Conservation (phyloP, 2,329 filamentous ascomycete species). For the Fusarium azukiicola region DNA sequence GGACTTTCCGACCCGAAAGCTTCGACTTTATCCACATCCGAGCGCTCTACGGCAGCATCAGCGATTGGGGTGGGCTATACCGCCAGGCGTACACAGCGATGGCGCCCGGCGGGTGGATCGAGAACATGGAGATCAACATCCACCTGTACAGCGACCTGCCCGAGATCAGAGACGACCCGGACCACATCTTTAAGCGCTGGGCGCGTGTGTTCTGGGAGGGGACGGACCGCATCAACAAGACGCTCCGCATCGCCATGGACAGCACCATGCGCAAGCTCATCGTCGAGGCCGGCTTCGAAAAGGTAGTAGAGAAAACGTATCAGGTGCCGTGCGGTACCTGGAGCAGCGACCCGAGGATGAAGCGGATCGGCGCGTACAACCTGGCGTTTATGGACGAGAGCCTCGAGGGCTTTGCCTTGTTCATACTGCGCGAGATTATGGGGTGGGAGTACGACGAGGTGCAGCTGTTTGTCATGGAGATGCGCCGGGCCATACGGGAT, state of each 20-base stretch:
- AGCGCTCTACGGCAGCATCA: conserved; percentile 76
- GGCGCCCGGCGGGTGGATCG: conserved; percentile 62
- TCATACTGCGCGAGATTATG: conserved; percentile 34
- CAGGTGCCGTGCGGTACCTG: conserved; percentile 42
- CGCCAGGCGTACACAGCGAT: conserved; percentile 70
- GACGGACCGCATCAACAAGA: conserved; percentile 35
- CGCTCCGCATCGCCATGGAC: conserved; percentile 34
- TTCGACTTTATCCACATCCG: conserved; percentile 81
- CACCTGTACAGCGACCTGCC: conserved; percentile 43
- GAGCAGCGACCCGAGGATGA: conserved; percentile 44
- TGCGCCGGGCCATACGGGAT: conserved; percentile 34
- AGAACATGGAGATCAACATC: conserved; percentile 47
- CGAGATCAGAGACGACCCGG: conserved; percentile 33
- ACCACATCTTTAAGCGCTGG: conserved; percentile 48
- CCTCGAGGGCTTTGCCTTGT: conserved; percentile 37
- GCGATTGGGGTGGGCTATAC: conserved; percentile 78
- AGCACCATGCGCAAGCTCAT: conserved; percentile 39
- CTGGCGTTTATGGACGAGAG: conserved; percentile 32
- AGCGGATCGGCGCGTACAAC: conserved; percentile 32
- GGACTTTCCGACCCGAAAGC: conserved; percentile 66
- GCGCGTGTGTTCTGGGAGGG: conserved; percentile 44
- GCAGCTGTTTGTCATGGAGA: conserved; percentile 33
- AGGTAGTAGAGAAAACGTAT: conserved; percentile 40
- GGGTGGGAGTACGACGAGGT: conserved; percentile 37
- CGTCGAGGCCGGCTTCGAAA: conserved; percentile 42